phyloP scores from a whole-genome alignment of 495 filamentous ascomycete genomes.

The Aspergillus cavernicola region DNA sequence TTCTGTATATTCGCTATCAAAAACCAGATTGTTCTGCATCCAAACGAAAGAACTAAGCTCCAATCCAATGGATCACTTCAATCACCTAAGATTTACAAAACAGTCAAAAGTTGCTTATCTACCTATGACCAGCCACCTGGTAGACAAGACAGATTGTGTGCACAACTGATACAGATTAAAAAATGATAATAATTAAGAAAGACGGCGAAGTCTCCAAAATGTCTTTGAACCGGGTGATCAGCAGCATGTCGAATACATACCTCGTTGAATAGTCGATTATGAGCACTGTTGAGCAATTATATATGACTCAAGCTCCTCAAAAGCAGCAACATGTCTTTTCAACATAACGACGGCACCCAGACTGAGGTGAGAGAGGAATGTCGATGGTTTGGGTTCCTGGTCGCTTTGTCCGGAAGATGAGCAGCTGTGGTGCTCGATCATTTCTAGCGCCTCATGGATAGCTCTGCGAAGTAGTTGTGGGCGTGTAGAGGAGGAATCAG shows the following conservation, averaged over 20 bases:
- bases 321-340: slow-evolving; percentile 20
- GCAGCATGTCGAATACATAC: no score
- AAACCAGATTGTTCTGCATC: no score
- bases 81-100: neutral
- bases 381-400: slow-evolving; percentile 14
- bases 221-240: no score
- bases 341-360: slow-evolving; percentile 34
- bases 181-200: no score
- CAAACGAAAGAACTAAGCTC: no score
- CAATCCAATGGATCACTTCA: no score
- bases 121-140: no score
- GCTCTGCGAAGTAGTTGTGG: slow-evolving; percentile 37
- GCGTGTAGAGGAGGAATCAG: slow-evolving; percentile 13
- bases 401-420: slow-evolving; percentile 13
- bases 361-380: slow-evolving; percentile 28
- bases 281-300: neutral
- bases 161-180: no score
- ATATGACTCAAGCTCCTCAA: slow-evolving; percentile 18
- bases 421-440: slow-evolving; percentile 28
- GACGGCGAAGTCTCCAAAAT: no score
- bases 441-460: slow-evolving; percentile 29
- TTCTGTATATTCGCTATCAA: neutral
- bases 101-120: no score
- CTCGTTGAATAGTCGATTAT: neutral
- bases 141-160: no score